Evolutionary conservation across 441 rosid species (phyloP), one percentile per base, ranked within the genome.

Genomic region (Brassica balearica): DNA sequence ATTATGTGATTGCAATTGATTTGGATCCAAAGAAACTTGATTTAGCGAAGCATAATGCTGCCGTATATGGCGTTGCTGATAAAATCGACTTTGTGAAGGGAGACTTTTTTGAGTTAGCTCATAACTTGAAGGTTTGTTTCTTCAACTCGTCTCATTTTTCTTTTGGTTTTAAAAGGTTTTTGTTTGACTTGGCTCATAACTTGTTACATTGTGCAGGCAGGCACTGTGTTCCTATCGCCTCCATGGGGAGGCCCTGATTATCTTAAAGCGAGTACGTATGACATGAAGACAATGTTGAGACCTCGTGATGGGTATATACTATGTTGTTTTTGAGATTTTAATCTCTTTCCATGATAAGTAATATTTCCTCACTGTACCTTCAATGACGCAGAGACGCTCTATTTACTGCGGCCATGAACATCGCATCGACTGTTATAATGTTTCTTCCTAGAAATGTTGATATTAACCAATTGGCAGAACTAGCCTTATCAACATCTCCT

Each of bases 171-270:
- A 58, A 58, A 58, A 46, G 53, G 4, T 46, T 55, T 55, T 53
- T 53, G 9, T 53, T 53, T 2, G 20, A 53, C 58, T 53, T 53
- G 58, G 22, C 22, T 55, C 22, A 15, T 55, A 55, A 55, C 20
- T 15, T 17, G 60, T 55, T 55, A 55, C 60, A 15, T 55, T 55
- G 68, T 80, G 76, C 88, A 95, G 99, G 97, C 93, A 17, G 92
- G 87, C 63, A 87, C 90, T 0, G 91, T 90, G 63, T 96, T 94
- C 83, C 76, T 96, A 77, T 96, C 98, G 29, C 98, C 98, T 77
- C 97, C 99, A 6, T 94, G 99, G 97, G 99, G 99, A 6, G 98
- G 98, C 59, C 99, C 98, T 79, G 90, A 85, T 75, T 95, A 95
- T 78, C 65, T 85, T 20, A 92, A 84, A 89, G 90, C 76, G 14